phyloP scores from a whole-genome alignment of 1,139 yeast genomes.

The Pichia sp. region DNA sequence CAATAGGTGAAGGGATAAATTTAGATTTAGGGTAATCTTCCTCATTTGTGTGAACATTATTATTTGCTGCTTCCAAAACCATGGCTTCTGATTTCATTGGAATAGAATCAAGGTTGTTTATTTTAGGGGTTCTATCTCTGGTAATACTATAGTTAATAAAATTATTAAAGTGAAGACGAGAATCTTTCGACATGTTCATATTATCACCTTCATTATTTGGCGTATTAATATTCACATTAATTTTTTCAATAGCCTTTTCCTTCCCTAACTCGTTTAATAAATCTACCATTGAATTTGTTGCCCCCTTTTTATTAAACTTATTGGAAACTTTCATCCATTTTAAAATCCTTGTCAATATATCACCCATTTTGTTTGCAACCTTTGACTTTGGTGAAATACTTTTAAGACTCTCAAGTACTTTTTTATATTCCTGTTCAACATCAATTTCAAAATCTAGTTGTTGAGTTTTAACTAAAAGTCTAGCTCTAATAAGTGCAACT shows the following conservation, averaged over 20 bases:
- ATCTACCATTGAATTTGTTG: constrained; percentile 36
- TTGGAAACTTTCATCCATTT: constrained; percentile 45
- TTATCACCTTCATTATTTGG: constrained; percentile 19
- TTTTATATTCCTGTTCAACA: constrained; percentile 34
- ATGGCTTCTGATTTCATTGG: background rate
- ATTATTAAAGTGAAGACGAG: constrained; percentile 24
- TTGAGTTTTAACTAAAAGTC: constrained; percentile 39
- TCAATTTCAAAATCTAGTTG: constrained; percentile 32
- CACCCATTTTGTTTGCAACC: constrained; percentile 39
- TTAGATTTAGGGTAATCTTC: no score
- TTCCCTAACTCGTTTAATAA: constrained; percentile 40
- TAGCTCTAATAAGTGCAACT: constrained; percentile 40
- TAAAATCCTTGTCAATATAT: constrained; percentile 38
- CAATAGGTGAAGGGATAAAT: constrained; percentile 19
- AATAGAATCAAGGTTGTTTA: no score
- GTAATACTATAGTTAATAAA: constrained; percentile 23
- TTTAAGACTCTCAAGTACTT: constrained; percentile 27
- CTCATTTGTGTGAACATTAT: no score
- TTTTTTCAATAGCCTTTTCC: constrained; percentile 41
- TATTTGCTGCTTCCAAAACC: no score
- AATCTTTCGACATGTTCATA: constrained; percentile 20
- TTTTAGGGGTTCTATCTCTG: no score
- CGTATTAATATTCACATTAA: constrained; percentile 31
- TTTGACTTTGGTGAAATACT: constrained; percentile 31
- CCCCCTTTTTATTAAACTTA: constrained; percentile 31